A percentile compares a stretch with the other conserved stretches of the same genome.
phyloP scores from a whole-genome alignment of 2,329 filamentous ascomycete genomes.

The Neospermospora avenae region DNA sequence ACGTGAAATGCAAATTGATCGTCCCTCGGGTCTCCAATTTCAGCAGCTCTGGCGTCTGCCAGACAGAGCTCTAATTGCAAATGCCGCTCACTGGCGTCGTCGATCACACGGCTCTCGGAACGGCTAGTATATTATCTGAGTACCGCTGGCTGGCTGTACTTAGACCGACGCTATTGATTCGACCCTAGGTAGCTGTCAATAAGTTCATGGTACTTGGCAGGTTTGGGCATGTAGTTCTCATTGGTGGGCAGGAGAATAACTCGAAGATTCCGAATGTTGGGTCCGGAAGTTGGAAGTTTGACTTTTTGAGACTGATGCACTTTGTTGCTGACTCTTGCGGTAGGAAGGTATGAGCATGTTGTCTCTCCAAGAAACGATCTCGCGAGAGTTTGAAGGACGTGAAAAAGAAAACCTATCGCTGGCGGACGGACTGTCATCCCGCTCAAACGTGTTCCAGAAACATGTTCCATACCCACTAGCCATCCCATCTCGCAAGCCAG shows the following conservation, averaged over 20 bases:
- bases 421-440: not conserved
- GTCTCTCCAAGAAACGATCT: no score
- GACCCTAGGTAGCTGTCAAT: slow-evolving; percentile 1
- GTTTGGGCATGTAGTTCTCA: not conserved
- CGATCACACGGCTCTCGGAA: slow-evolving; percentile 1
- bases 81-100: slow-evolving; percentile 1
- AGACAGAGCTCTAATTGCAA: not conserved
- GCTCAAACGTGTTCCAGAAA: not conserved
- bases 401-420: not conserved
- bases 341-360: no score
- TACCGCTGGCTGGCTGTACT: not conserved
- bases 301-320: no score
- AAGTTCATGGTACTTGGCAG: not conserved
- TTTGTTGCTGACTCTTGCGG: no score
- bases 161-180: not conserved
- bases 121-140: not conserved
- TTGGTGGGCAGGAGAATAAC: not conserved
- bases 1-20: not conserved
- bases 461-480: not conserved
- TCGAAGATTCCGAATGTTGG: not conserved
- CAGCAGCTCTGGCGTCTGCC: not conserved
- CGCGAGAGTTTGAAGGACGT: no score
- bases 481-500: not conserved
- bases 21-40: not conserved
- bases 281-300: no score